phyloP scores from a whole-genome alignment of 495 filamentous ascomycete genomes.

The Pyrenula massariospora region DNA sequence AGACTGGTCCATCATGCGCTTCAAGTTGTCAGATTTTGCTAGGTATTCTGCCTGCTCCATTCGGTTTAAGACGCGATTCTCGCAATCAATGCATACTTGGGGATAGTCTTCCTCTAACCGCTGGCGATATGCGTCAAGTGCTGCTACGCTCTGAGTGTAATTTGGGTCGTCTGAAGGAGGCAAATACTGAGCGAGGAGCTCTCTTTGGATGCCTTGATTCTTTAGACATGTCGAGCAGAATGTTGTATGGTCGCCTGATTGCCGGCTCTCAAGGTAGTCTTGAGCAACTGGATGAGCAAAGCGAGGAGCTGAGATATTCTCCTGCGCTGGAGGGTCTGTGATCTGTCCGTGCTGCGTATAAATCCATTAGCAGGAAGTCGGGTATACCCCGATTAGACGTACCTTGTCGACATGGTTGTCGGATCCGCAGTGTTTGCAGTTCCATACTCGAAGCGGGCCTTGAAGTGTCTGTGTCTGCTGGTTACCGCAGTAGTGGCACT shows the following conservation, averaged over 20 bases:
- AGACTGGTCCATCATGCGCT: constrained; percentile 54
- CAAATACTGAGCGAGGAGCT: constrained; percentile 56
- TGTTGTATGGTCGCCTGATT: constrained; percentile 29
- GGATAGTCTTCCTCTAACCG: constrained; percentile 68
- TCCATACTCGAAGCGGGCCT: constrained; percentile 45
- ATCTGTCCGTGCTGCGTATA: constrained; percentile 66
- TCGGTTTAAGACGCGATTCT: constrained; percentile 48
- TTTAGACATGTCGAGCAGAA: constrained; percentile 73
- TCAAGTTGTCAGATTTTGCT: constrained; percentile 66
- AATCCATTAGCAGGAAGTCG: constrained; percentile 5
- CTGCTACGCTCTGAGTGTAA: constrained; percentile 43
- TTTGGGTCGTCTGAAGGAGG: constrained; percentile 53
- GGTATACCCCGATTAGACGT: too few relatives aligned
- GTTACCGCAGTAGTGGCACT: constrained; percentile 68
- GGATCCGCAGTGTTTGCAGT: constrained; percentile 64
- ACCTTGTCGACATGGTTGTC: constrained; percentile 70
- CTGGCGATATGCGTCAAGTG: constrained; percentile 47
- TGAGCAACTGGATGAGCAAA: constrained; percentile 20
- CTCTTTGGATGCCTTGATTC: constrained; percentile 68
- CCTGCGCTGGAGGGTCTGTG: constrained; percentile 66
- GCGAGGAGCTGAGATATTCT: constrained; percentile 21
- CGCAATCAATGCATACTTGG: constrained; percentile 69
- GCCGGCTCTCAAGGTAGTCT: constrained; percentile 8
- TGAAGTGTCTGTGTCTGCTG: constrained; percentile 42
- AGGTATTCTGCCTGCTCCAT: constrained; percentile 60